Evolutionary conservation across 768 basidiomycete species (phyloP), one percentile per base, ranked within the genome.

Genomic region (Lyophyllum semitale): DNA sequence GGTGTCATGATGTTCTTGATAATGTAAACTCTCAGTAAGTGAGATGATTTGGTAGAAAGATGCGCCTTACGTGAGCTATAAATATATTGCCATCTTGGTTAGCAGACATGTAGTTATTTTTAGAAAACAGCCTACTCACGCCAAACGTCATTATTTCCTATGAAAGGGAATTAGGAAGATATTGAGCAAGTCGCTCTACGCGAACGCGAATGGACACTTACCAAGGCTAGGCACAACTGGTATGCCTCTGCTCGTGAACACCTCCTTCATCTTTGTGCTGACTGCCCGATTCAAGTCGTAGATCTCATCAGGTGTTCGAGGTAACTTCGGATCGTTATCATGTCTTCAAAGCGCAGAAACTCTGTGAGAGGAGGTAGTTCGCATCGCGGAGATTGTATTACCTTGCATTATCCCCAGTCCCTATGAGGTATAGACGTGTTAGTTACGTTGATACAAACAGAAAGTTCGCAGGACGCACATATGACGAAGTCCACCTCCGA

Each of bases 91-190:
- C 57, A 50, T 61, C 53, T 38, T 55, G 42, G 49, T 58, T 54
- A 61, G 54, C 51, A 20, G 32, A 52, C 22, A 35, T 35, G 33
- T 53, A 58, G 26, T n/a, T 38, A 38, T 18, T 38, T 38, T 23
- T 42, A 29, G 35, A 58, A 44, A 53, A 12, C 32, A 9, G 33
- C 53, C 13, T 23, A 69, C 87, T 78, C 72, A 90, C 88, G 92
- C 84, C 90, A 94, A 46, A 95, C 81, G 74, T 95, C 93, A 69
- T 95, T 95, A 71, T 95, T 95, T 22, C 93, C 93, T 90, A 42
- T n/a, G 42, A n/a, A n/a, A n/a, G 41, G 53, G 29, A 30, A 43
- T 5, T 40, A 58, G 22, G 57, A 20, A 32, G 48, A 46, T 32
- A 8, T 11, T 22, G 23, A 51, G 33, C 40, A 45, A 27, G 53